Evolutionary conservation across 2,329 filamentous ascomycete genomes (phyloP), one percentile per base, ranked within the genome.

Genomic region (Ceratocystiopsis sp.): DNA sequence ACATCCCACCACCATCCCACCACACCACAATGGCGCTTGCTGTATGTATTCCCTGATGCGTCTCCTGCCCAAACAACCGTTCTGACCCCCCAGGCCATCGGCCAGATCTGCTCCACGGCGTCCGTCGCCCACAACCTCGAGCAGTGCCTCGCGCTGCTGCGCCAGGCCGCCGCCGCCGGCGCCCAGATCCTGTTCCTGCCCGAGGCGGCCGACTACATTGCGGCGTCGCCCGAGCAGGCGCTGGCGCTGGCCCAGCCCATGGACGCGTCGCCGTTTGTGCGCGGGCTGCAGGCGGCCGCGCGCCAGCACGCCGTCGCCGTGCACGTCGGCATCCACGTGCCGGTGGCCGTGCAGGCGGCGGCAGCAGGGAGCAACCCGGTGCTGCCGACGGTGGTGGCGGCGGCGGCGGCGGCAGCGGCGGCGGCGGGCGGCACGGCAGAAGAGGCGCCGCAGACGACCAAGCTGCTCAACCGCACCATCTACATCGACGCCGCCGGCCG

Each of bases 161-260:
- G 68, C 45, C 82, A 80, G 57, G 86, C 89, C 34, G 77, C 79
- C 11, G 66, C 68, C 25, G 78, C 78, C 45, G 84, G 84, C 38
- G 87, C 87, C 36, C 48, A 83, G 73, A 75, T 82, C 16, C 72
- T 95, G 41, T 95, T 96, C 64, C 78, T 95, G 42, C 89, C 89
- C 13, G 89, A 95, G 69, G 89, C 89, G 19, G 76, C 75, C 45
- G 86, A 94, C 63, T 95, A 94, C 65, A 86, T 95, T 53, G 80
- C 76, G 17, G 66, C 71, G 2, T 78, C 75, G 1, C 67, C 78
- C 3, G 59, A 72, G 12, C 78, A 87, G 53, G 81, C 80, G 0
- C 61, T 86, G 10, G 68, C 73, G 5, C 75, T 95, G 11, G 85
- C 76, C 49, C 72, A 71, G 45, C 70, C 85, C 3, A 71, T 79